Conservation (phyloP, 768 basidiomycete species). For the Suillus paluster region DNA sequence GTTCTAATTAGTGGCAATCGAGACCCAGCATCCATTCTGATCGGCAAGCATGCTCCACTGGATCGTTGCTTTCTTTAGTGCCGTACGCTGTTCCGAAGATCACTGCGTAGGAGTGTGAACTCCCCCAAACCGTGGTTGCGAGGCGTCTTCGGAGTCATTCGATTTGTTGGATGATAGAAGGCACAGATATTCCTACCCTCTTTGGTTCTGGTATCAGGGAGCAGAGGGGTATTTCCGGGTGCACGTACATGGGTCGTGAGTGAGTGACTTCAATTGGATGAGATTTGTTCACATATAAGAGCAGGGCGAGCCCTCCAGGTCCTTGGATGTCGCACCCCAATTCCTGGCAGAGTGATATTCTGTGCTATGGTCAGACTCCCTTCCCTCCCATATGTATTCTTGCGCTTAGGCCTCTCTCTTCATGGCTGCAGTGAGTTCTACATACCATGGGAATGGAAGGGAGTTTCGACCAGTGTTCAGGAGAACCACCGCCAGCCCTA, state of each 20-base stretch:
- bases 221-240: not conserved
- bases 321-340: not conserved
- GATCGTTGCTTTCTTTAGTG: slow-evolving; percentile 1
- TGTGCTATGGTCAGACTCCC: slow-evolving; percentile 33
- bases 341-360: slow-evolving; percentile 7
- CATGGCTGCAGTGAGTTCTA: slow-evolving; percentile 32
- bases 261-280: not conserved
- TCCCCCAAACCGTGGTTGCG: not conserved
- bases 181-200: slow-evolving; percentile 4
- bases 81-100: not conserved
- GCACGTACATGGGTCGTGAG: not conserved
- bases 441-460: slow-evolving; percentile 58
- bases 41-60: not conserved
- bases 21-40: not conserved
- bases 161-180: not conserved
- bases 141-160: not conserved
- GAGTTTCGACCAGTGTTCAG: slow-evolving; percentile 33
- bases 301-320: not conserved
- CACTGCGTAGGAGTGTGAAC: not conserved
- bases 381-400: slow-evolving; percentile 33
- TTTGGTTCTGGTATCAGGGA: not conserved
- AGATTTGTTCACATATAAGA: not conserved
- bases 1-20: not conserved
- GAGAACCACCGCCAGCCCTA: slow-evolving; percentile 11
- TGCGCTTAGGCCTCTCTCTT: slow-evolving; percentile 33